Evolutionary conservation across 306 rosid genomes (phyloP).

Genomic region (Gastrolobium bilobum): DNA sequence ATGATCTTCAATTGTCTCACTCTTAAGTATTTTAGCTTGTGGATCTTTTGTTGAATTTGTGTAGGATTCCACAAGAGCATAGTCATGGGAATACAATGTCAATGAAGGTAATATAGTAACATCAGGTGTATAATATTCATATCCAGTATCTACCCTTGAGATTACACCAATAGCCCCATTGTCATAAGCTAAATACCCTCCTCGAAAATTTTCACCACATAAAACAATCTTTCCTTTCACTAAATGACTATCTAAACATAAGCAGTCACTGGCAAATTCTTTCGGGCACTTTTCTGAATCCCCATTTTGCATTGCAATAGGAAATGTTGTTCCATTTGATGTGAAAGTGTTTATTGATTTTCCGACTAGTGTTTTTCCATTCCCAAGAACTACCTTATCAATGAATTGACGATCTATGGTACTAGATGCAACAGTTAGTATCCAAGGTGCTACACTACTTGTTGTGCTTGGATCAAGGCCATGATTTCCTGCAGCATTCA

Average conservation of each 20-base stretch:
- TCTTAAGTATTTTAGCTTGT: neutral
- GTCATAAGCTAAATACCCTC: fast-evolving
- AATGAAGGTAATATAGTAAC: no score
- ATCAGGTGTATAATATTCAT: no score
- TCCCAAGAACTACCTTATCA: conserved; percentile 12
- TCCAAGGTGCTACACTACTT: conserved; percentile 15
- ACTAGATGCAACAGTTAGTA: conserved; percentile 18
- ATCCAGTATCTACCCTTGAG: no score
- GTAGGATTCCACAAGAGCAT: neutral
- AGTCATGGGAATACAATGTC: no score
- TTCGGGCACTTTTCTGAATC: neutral
- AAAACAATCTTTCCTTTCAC: conserved; percentile 17
- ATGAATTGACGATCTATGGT: conserved; percentile 9
- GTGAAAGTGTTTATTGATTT: neutral
- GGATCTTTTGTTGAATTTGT: neutral
- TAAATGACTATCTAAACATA: neutral
- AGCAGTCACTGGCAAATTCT: neutral
- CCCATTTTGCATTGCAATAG: neutral
- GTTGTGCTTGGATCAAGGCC: neutral
- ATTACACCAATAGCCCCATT: neutral
- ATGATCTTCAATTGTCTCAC: neutral
- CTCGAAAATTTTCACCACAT: neutral
- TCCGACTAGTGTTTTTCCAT: neutral
- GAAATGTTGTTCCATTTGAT: neutral
- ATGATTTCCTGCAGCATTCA: neutral